Conservation (phyloP, 768 basidiomycete genomes). For the Lenzites betulinus region DNA sequence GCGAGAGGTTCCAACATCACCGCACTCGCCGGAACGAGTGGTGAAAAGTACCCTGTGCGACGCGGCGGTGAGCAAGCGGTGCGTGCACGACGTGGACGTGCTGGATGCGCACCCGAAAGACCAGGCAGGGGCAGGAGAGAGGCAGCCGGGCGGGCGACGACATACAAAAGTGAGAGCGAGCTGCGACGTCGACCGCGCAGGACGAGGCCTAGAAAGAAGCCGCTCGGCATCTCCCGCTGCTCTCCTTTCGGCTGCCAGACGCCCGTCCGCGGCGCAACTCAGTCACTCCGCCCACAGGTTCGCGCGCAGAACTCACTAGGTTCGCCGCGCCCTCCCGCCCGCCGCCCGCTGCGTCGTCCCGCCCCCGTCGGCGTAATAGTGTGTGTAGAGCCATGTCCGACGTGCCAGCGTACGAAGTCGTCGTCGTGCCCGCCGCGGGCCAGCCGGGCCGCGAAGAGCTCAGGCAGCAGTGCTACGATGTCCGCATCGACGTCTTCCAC, state of each 20-base stretch:
- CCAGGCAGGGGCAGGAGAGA: conserved; percentile 16
- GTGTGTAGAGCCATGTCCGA: neutral
- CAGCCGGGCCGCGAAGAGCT: conserved; percentile 45
- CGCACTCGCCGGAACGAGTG: conserved; percentile 33
- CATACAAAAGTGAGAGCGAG: conserved; percentile 19
- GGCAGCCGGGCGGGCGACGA: conserved; percentile 14
- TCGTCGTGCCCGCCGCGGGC: conserved; percentile 44
- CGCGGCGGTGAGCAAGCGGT: neutral
- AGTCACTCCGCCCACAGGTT: neutral
- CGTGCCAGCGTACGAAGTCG: conserved; percentile 55
- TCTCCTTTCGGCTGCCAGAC: neutral
- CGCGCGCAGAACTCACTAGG: conserved; percentile 2
- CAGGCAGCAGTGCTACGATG: conserved; percentile 64
- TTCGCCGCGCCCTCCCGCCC: neutral
- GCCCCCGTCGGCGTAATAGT: neutral
- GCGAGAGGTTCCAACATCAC: conserved; percentile 69
- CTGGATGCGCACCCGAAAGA: conserved; percentile 15
- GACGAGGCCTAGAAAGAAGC: conserved; percentile 5
- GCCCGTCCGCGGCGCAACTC: neutral
- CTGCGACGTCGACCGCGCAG: neutral
- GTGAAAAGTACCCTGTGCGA: conserved; percentile 14
- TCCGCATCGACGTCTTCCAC: conserved; percentile 62
- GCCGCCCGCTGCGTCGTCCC: neutral
- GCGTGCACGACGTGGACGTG: neutral
- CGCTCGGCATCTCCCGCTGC: conserved; percentile 15